Evolutionary conservation across 257 asterid species (phyloP), one percentile per base, ranked within the genome.

Genomic region (Solanum appendiculatum): DNA sequence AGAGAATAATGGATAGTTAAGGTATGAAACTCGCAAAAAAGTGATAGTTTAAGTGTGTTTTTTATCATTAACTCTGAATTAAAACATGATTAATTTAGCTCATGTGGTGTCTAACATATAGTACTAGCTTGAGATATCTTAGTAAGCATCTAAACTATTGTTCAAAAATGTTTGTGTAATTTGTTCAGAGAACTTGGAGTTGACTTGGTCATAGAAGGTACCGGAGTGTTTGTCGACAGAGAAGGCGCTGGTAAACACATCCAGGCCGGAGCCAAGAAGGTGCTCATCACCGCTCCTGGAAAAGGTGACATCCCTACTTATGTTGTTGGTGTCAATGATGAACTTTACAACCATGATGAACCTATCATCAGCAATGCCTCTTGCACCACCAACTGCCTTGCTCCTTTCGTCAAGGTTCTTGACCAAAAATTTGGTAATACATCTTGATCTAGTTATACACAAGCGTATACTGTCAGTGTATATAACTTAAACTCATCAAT

Each of bases 331-430:
- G 99, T 97, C 86, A 97, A 97, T 86, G 99, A 94, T 5, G 96
- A 91, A 0, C 94, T 90, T 58, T 96, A 96, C 95, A 93, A 3
- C 89, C 95, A 34, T 15, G 93, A 69, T 21, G 99, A 94, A 33
- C 37, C 93, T 87, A 96, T 95, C 88, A 95, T 96, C 93, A 96
- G 99, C 94, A 96, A 96, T 64, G 98, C 99, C 75, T 96, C 99
- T 34, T 95, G 99, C 94, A 95, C 98, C 89, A 96, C 98, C 93
- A 96, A 96, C 91, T 96, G 99, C 94, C 98, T 96, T 73, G 99
- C 98, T 5, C 99, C 98, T 60, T 96, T 96, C 4, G 99, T 96
- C 93, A 96, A 96, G 86, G 97, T 96, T 87, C 98, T 95, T 75
- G 98, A 97, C 93, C 95, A 94, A 36, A 94, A 97, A 90, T 94